Percentiles rank a stretch among this genome's conserved stretches.
phyloP scores from a whole-genome alignment of 2,329 filamentous ascomycete species.

The Cyphellophora attinorum region DNA sequence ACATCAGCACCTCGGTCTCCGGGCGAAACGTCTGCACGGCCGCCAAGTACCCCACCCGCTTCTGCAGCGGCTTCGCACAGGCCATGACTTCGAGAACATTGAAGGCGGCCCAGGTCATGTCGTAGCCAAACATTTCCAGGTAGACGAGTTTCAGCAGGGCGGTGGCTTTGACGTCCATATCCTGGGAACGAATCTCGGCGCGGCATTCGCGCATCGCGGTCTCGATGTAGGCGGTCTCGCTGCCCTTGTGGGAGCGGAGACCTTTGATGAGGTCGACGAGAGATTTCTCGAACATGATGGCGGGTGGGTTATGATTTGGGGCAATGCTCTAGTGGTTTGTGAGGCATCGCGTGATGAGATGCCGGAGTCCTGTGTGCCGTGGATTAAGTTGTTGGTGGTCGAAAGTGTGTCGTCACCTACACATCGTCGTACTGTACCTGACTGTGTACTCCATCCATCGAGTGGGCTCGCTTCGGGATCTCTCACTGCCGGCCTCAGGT shows the following conservation, averaged over 20 bases:
- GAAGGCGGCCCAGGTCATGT: constrained; percentile 99
- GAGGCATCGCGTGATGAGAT: constrained; percentile 1
- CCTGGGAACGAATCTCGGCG: constrained; percentile 79
- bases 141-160: constrained; percentile 93
- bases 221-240: constrained; percentile 90
- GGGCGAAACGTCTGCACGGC: constrained; percentile 93
- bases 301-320: background rate
- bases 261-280: constrained; percentile 97
- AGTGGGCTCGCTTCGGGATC: too few species aligned
- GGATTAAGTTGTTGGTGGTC: too few species aligned
- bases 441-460: too few species aligned
- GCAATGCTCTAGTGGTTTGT: too few species aligned
- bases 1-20: constrained; percentile 94
- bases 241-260: constrained; percentile 88
- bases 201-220: constrained; percentile 92
- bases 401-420: too few species aligned
- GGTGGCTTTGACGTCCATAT: constrained; percentile 96
- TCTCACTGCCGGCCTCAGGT: too few species aligned
- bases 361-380: too few species aligned
- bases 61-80: constrained; percentile 86
- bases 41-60: constrained; percentile 87
- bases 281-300: constrained; percentile 90
- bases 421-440: too few species aligned
- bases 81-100: constrained; percentile 99
- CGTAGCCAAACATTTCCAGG: constrained; percentile 96